phyloP scores from a whole-genome alignment of 1,139 yeast genomes.

The Eremothecium gossypii region DNA sequence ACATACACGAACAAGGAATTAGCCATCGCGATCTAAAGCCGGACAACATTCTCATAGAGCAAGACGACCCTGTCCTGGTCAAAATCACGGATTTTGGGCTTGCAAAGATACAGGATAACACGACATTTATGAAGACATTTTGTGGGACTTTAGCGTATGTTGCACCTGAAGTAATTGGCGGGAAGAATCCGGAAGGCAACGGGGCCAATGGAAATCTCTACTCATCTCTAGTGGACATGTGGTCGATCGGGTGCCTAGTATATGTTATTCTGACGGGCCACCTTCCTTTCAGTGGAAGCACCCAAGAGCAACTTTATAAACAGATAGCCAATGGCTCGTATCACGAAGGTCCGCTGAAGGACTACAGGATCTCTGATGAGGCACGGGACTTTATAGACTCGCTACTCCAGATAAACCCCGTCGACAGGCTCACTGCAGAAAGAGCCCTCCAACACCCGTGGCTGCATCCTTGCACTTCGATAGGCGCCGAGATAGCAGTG shows the following conservation, averaged over 20 bases:
- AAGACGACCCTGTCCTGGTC: conserved; percentile 80
- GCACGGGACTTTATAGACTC: conserved; percentile 63
- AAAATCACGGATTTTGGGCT: conserved; percentile 91
- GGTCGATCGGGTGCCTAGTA: conserved; percentile 90
- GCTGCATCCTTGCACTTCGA: conserved; percentile 20
- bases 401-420: conserved; percentile 68
- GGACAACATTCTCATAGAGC: conserved; percentile 83
- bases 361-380: conserved; percentile 51
- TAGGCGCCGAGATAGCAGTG: conserved; percentile 33
- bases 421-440: conserved; percentile 56
- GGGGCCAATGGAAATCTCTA: conserved; percentile 39
- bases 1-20: conserved; percentile 82
- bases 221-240: conserved; percentile 84
- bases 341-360: conserved; percentile 68
- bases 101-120: conserved; percentile 71
- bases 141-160: conserved; percentile 87
- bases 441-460: conserved; percentile 65
- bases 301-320: conserved; percentile 75
- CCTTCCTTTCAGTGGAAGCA: conserved; percentile 85
- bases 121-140: conserved; percentile 75
- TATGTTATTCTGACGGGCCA: conserved; percentile 88
- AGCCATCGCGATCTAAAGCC: conserved; percentile 91
- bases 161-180: conserved; percentile 89
- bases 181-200: conserved; percentile 36
- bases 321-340: conserved; percentile 72